Evolutionary conservation across 257 asterid genomes (phyloP).

Genomic region (Ballota nigra): DNA sequence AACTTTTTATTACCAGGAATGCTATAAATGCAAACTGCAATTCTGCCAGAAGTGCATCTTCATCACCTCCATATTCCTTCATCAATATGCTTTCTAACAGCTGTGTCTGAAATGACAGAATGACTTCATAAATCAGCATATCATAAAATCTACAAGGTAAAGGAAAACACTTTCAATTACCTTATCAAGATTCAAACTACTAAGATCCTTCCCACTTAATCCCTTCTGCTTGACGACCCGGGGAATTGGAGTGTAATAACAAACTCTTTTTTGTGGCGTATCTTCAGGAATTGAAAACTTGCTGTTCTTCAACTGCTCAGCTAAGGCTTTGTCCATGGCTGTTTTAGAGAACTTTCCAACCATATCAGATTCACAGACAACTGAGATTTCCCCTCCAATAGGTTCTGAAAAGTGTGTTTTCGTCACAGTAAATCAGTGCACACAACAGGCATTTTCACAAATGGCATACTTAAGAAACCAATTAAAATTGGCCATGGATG

Average conservation of each 20-base stretch:
- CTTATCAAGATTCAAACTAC: slow-evolving; percentile 93
- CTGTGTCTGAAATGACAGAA: slow-evolving; percentile 50
- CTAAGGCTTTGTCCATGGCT: slow-evolving; percentile 59
- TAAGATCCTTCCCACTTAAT: slow-evolving; percentile 60
- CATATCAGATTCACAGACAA: slow-evolving; percentile 66
- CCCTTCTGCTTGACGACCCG: slow-evolving; percentile 87
- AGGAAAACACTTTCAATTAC: slow-evolving; percentile 33
- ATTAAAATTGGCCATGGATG: neutral
- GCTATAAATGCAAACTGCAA: slow-evolving; percentile 89
- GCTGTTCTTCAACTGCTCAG: slow-evolving; percentile 61
- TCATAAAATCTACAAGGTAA: neutral
- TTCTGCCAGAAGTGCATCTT: slow-evolving; percentile 82
- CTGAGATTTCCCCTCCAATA: slow-evolving; percentile 86
- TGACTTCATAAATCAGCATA: slow-evolving; percentile 19
- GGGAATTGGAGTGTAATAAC: slow-evolving; percentile 87
- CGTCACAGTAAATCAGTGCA: slow-evolving; percentile 9
- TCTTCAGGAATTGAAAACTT: slow-evolving; percentile 48
- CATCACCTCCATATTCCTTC: slow-evolving; percentile 68
- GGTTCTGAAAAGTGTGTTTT: slow-evolving; percentile 57
- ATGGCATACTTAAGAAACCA: neutral
- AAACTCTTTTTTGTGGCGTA: slow-evolving; percentile 51
- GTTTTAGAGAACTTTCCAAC: slow-evolving; percentile 51
- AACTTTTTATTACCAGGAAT: slow-evolving; percentile 61
- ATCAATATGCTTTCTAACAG: slow-evolving; percentile 67
- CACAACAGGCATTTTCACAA: slow-evolving; percentile 6